Evolutionary conservation across 1,139 yeast genomes (phyloP).

Genomic region (Candida gigantensis): DNA sequence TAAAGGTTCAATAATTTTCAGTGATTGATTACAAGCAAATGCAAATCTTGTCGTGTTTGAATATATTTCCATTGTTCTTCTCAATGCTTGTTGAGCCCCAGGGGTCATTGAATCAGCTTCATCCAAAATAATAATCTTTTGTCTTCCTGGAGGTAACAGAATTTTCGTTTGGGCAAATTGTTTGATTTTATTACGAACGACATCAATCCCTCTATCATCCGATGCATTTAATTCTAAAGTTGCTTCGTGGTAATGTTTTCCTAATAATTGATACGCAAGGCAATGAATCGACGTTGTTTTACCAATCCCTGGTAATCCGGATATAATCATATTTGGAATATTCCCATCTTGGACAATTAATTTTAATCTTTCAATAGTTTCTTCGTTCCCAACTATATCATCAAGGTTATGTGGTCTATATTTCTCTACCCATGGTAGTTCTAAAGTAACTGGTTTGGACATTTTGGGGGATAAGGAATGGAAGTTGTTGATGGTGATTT

Average conservation of each 20-base stretch:
- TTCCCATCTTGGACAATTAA: conserved; percentile 90
- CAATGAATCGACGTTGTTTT: conserved; percentile 94
- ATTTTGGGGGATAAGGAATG: conserved; percentile 1
- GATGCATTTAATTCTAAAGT: conserved; percentile 74
- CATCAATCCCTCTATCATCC: conserved; percentile 53
- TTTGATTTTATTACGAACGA: conserved; percentile 49
- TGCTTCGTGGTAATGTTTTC: conserved; percentile 74
- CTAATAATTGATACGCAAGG: conserved; percentile 81
- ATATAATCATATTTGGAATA: conserved; percentile 93
- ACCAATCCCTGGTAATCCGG: conserved; percentile 96
- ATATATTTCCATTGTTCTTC: conserved; percentile 96
- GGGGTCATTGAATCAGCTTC: conserved; percentile 99
- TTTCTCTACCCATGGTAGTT: conserved; percentile 84
- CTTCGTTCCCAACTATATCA: conserved; percentile 92
- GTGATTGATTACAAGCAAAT: conserved; percentile 93
- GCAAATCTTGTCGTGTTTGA: conserved; percentile 95
- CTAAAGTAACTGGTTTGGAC: conserved; percentile 22
- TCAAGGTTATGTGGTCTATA: conserved; percentile 78
- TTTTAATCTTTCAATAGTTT: conserved; percentile 80
- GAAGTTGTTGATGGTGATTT: not conserved
- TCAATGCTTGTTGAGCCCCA: conserved; percentile 95
- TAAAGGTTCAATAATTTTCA: conserved; percentile 92
- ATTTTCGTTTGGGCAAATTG: conserved; percentile 77
- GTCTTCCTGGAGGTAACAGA: conserved; percentile 48
- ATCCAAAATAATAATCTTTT: conserved; percentile 86